These are phyloP conservation scores for Ophiostoma montium DNA, from an alignment of 2,329 filamentous ascomycete species.

Conservation along the genomic window DNA sequence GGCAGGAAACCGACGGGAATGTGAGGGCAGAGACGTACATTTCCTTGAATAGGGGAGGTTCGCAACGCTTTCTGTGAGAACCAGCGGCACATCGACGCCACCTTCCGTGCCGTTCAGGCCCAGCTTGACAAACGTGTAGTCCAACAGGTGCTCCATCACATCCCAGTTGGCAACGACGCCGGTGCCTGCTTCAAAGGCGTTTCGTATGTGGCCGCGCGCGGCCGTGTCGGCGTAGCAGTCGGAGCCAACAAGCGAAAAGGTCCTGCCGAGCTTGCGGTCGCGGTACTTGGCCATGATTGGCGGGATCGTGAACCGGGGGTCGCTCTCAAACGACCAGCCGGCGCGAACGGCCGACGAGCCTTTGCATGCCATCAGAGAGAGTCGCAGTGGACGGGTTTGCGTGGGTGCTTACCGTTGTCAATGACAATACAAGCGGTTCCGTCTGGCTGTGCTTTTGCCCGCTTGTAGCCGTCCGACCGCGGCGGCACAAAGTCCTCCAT, in stretches of 20 bases:
- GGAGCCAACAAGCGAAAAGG: slow-evolving; percentile 79
- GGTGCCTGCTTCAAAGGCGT: slow-evolving; percentile 79
- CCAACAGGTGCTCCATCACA: slow-evolving; percentile 84
- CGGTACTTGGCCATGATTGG: slow-evolving; percentile 92
- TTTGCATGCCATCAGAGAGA: slow-evolving; percentile 22
- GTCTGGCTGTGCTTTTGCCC: slow-evolving; percentile 42
- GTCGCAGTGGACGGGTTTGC: no score
- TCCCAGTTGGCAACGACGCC: slow-evolving; percentile 97
- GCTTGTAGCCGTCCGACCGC: slow-evolving; percentile 54
- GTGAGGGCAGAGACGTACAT: slow-evolving; percentile 40
- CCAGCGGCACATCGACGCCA: slow-evolving; percentile 67
- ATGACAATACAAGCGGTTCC: slow-evolving; percentile 75
- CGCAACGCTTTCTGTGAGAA: slow-evolving; percentile 91
- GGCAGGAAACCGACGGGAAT: background rate
- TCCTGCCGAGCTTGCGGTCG: slow-evolving; percentile 84
- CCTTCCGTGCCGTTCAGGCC: slow-evolving; percentile 67
- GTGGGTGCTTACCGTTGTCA: slow-evolving; percentile 61
- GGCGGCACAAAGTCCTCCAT: slow-evolving; percentile 42
- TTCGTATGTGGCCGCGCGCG: slow-evolving; percentile 76
- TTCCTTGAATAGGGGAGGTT: slow-evolving; percentile 80
- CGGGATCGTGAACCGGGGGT: slow-evolving; percentile 66
- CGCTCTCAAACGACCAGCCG: slow-evolving; percentile 85
- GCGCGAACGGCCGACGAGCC: slow-evolving; percentile 81
- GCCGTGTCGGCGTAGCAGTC: slow-evolving; percentile 94
- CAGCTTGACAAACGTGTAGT: slow-evolving; percentile 89